A percentile compares a stretch with the other conserved stretches of the same genome.
phyloP scores from a whole-genome alignment of 2,329 filamentous ascomycete genomes.

The Claviceps spartinae region DNA sequence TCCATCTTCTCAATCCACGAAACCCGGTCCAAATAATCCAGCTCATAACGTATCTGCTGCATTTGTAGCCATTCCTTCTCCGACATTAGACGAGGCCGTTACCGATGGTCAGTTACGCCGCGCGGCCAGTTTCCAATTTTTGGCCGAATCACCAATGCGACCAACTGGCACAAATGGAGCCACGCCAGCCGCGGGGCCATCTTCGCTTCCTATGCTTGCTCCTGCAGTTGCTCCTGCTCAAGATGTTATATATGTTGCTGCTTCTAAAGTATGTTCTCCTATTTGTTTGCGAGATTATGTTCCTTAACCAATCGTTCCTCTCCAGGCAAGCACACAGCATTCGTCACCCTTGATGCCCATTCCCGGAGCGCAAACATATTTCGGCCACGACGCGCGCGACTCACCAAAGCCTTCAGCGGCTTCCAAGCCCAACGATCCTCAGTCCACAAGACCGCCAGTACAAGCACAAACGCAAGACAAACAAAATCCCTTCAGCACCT shows the following conservation, averaged over 20 bases:
- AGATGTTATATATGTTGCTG: not conserved
- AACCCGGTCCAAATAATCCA: not conserved
- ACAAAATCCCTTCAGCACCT: slow-evolving; percentile 2
- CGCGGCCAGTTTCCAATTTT: not conserved
- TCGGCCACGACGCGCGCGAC: slow-evolving; percentile 12
- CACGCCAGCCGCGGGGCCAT: not conserved
- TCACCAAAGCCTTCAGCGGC: not conserved
- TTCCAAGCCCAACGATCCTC: not conserved
- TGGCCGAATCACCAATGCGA: not conserved
- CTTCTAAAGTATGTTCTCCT: not conserved
- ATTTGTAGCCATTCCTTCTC: not conserved
- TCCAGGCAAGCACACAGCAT: not conserved
- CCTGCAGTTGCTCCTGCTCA: too few relatives aligned
- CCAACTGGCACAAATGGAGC: not conserved
- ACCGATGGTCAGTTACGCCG: not conserved
- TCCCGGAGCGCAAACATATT: slow-evolving; percentile 23
- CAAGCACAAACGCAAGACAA: not conserved
- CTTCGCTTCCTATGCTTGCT: not conserved
- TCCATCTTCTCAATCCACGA: not conserved
- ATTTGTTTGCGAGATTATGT: not conserved
- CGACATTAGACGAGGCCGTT: not conserved
- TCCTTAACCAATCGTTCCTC: not conserved
- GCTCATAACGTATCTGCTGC: not conserved
- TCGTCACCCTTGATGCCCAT: slow-evolving; percentile 18
- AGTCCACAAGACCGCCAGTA: not conserved